Evolutionary conservation across 352 stramenopile species (phyloP).

Genomic region (Pythium oligandrum): DNA sequence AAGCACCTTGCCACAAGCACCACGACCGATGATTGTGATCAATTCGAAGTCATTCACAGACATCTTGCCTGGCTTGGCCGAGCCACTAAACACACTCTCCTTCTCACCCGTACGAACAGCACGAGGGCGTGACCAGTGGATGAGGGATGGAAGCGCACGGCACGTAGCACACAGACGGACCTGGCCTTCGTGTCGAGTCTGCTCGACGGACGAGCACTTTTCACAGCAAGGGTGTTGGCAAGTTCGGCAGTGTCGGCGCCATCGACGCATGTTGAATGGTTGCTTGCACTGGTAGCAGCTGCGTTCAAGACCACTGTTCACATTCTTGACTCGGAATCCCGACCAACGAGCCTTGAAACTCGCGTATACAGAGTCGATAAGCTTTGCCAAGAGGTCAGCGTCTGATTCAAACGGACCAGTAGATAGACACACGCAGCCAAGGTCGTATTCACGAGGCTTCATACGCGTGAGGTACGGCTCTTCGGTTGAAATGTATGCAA

Average conservation of each 20-base stretch:
- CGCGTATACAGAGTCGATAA: conserved; percentile 53
- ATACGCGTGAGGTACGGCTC: conserved; percentile 41
- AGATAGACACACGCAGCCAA: conserved; percentile 53
- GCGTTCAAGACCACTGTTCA: conserved; percentile 68
- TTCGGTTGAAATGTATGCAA: conserved; percentile 44
- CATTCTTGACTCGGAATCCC: conserved; percentile 69
- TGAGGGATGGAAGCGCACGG: conserved; percentile 48
- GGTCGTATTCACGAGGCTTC: conserved; percentile 46
- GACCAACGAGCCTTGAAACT: conserved; percentile 72
- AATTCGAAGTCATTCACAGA: conserved; percentile 74
- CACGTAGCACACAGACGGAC: conserved; percentile 63
- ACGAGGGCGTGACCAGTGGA: conserved; percentile 64
- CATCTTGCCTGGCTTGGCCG: conserved; percentile 62
- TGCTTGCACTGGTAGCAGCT: conserved; percentile 63
- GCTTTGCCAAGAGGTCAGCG: conserved; percentile 42
- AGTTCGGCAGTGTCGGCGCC: conserved; percentile 62
- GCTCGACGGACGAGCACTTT: conserved; percentile 64
- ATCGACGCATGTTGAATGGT: conserved; percentile 67
- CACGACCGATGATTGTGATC: conserved; percentile 64
- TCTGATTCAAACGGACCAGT: conserved; percentile 35
- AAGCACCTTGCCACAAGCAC: conserved; percentile 66
- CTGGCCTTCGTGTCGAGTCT: conserved; percentile 56
- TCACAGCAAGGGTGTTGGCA: conserved; percentile 65
- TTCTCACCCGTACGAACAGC: conserved; percentile 63
- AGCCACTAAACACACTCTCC: conserved; percentile 62